Evolutionary conservation across 2,329 filamentous ascomycete genomes (phyloP), one percentile per base, ranked within the genome.

Genomic region (Exophiala phaeomuriformis): DNA sequence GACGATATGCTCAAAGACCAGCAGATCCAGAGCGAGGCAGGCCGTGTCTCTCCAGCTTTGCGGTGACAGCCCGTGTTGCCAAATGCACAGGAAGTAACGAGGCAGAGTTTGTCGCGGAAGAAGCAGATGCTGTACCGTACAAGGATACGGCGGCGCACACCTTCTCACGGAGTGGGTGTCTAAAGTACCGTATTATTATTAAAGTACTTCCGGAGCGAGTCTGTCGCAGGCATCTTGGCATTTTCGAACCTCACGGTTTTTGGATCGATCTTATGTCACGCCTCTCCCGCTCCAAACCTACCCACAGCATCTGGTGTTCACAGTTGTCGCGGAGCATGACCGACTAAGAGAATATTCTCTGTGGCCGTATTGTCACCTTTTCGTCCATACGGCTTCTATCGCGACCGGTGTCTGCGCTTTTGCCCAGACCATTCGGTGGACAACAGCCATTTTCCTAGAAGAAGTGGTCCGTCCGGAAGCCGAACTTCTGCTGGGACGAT

Each of bases 231-330:
- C 42, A 36, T 43, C 52, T 55, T 55, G 52, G 52, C 52, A 51
- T 43, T 47, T 42, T 46, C 41, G 50, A 52, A 52, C 50, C 49
- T 52, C 50, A 52, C n/a, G 42, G 42, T 10, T 45, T 50, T 50
- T 44, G 39, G 40, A 33, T 42, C 32, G 32, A 35, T 28, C 40
- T 29, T 40, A 46, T 35, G 33, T 51, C 52, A 47, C 43, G 52
- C 36, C 37, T 47, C 41, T 51, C 30, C 50, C 29, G 33, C 43
- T 44, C 30, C 12, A 19, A 37, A 12, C 35, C 39, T 52, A 19
- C 36, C 30, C 27, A 35, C 39, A 50, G 36, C 39, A 6, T 41
- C n/a, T 28, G 39, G 4, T 36, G 30, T 49, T 49, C 35, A 45
- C 39, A 28, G 39, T 28, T 41, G 6, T 7, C 19, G 12, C 28